Percentiles rank a stretch among this genome's conserved stretches.
Conservation (phyloP, 2,329 filamentous ascomycete species). For the Cordyceps sp. region DNA sequence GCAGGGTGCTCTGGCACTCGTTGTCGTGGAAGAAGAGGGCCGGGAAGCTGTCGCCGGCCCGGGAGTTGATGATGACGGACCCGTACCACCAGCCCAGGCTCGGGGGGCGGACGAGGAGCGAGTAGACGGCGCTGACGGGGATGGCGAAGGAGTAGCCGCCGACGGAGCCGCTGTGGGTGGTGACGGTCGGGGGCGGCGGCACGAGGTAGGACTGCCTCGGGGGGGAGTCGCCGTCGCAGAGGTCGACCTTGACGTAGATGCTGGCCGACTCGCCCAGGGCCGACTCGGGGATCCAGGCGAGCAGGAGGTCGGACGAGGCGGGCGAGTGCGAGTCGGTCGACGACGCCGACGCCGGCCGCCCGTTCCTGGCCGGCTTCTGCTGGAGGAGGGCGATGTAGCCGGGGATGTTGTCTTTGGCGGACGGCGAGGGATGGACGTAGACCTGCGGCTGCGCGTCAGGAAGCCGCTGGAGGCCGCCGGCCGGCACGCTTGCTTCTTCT, state of each 20-base stretch:
- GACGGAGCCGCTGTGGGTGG: constrained; percentile 50
- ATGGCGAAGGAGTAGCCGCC: constrained; percentile 86
- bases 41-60: constrained; percentile 82
- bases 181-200: constrained; percentile 75
- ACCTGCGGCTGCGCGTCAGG: constrained; percentile 52
- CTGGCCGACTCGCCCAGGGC: constrained; percentile 71
- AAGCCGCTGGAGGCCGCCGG: no score
- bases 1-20: constrained; percentile 88
- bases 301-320: constrained; percentile 56
- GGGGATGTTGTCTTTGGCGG: constrained; percentile 85
- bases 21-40: constrained; percentile 95
- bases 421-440: constrained; percentile 88
- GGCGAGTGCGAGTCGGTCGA: constrained; percentile 21
- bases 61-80: constrained; percentile 81
- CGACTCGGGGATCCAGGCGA: constrained; percentile 88
- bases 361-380: constrained; percentile 47
- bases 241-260: constrained; percentile 91
- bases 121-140: constrained; percentile 80
- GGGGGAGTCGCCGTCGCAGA: constrained; percentile 63
- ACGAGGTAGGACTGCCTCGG: constrained; percentile 83
- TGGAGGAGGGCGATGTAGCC: constrained; percentile 89
- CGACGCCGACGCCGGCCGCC: constrained; percentile 17
- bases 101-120: constrained; percentile 74
- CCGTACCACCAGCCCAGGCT: constrained; percentile 98
- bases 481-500: no score